Percentiles rank a stretch among this genome's conserved stretches.
Conservation (phyloP, 2,329 filamentous ascomycete genomes). For the Penicillium aurantiogriseum region DNA sequence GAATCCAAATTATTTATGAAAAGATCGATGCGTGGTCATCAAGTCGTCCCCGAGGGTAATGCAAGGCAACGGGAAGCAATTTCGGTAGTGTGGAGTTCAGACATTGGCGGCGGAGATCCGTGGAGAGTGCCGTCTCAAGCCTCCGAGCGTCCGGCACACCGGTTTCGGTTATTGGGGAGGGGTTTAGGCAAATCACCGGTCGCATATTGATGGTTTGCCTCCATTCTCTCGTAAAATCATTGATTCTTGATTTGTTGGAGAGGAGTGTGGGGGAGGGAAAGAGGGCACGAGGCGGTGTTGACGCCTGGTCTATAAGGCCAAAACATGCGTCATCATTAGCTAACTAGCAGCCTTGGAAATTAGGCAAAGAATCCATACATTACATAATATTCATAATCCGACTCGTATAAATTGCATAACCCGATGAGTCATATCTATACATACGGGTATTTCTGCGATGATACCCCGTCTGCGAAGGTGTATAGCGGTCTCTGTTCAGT, state of each 20-base stretch:
- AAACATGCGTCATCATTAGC: accelerated
- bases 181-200: slow-evolving; percentile 6
- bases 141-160: slow-evolving; percentile 9
- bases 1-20: slow-evolving; percentile 19
- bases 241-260: slow-evolving; percentile 1
- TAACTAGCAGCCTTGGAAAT: no score
- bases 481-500: no score
- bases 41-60: slow-evolving; percentile 23
- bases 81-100: slow-evolving; percentile 21
- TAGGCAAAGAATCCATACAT: no score
- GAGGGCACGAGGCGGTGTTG: neutral
- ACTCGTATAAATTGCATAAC: no score
- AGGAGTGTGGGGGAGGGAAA: neutral
- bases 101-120: slow-evolving; percentile 5
- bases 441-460: no score
- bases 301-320: neutral
- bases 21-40: neutral
- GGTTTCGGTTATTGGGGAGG: slow-evolving; percentile 18
- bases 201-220: slow-evolving; percentile 1
- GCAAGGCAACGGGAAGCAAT: slow-evolving; percentile 16
- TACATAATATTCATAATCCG: no score
- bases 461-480: no score
- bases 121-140: slow-evolving; percentile 20
- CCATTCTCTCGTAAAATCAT: neutral
- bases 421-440: no score